Base-by-base conservation (phyloP, 768 basidiomycete genomes). In the Pulveroboletus sp. region DNA sequence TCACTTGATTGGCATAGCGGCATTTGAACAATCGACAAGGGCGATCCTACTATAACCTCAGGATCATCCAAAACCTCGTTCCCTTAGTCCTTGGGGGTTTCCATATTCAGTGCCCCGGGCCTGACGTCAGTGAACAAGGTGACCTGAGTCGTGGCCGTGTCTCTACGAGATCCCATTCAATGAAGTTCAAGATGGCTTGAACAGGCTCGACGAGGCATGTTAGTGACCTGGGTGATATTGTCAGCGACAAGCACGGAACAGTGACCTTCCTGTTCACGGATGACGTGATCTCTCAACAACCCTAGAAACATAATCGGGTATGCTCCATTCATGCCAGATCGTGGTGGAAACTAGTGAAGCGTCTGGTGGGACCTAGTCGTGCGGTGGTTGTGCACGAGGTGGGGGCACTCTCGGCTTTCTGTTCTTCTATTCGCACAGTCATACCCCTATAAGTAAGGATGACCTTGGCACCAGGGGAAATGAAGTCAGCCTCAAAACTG, bases 181-280 rank as follows among this genome's bases (percentile, higher is more conserved):
- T 17, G 74, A 76, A 50, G 77, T 69, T 9, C 90, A 92, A 56
- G 88, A 88, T 49, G 84, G 4, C 76, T 4, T 85, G 77, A 9
- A 64, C 67, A 8, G 78, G 80, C 57, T 50, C 57, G 5, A 65
- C 64, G 46, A 73, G 88, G 50, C 89, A 91, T 65, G 81, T 86
- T 27, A 89, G 89, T 1, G 84, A 87, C 57, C 63, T 87, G 54
- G 89, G 89, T 6, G 91, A 92, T 61, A 79, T 92, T 61, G 57
- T 77, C 59, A 76, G 79, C 41, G 78, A 92, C 61, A 68, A 65
- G 17, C 57, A 68, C 31, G 90, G 89, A 41, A 70, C 69, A 15
- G 84, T 83, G 11, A 65, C 61, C 9, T 74, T 91, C 63, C 73
- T 69, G 15, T 73, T 91, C 57, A 69, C 75, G 43, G 88, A 90